Conservation (phyloP, 192 early-diverging fungal genomes). For the Chytriomyces sp. region DNA sequence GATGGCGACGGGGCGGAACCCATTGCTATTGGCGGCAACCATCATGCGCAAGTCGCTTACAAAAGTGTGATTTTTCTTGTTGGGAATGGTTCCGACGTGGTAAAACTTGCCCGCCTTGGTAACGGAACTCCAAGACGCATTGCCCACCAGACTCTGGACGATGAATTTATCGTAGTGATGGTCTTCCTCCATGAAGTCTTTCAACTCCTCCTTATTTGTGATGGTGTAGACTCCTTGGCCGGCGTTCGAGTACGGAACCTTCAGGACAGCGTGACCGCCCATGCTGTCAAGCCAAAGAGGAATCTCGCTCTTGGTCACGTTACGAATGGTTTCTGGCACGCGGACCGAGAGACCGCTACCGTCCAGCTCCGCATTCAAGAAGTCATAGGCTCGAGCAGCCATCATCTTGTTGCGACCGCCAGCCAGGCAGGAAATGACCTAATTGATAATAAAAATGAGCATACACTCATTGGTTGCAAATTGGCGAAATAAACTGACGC, state of each 20-base stretch:
- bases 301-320: conserved; percentile 78
- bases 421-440: conserved; percentile 80
- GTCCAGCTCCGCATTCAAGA: conserved; percentile 77
- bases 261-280: conserved; percentile 86
- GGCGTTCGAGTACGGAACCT: conserved; percentile 87
- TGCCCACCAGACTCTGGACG: conserved; percentile 85
- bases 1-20: conserved; percentile 67
- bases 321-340: conserved; percentile 83
- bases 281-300: conserved; percentile 80
- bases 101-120: conserved; percentile 80
- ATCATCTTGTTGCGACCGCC: conserved; percentile 91
- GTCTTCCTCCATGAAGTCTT: conserved; percentile 71
- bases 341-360: conserved; percentile 71
- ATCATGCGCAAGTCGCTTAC: conserved; percentile 86
- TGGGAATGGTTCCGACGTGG: conserved; percentile 88
- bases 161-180: conserved; percentile 93
- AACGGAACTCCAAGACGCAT: conserved; percentile 79
- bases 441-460: not conserved
- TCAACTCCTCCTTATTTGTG: conserved; percentile 74
- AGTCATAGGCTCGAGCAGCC: conserved; percentile 84
- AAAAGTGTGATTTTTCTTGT: conserved; percentile 86
- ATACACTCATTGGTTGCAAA: not conserved
- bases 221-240: conserved; percentile 88
- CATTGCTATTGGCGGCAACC: conserved; percentile 73
- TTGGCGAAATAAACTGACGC: conserved; percentile 23